Conservation (phyloP, 2,329 filamentous ascomycete species). For the Ophiosphaerella korrae region DNA sequence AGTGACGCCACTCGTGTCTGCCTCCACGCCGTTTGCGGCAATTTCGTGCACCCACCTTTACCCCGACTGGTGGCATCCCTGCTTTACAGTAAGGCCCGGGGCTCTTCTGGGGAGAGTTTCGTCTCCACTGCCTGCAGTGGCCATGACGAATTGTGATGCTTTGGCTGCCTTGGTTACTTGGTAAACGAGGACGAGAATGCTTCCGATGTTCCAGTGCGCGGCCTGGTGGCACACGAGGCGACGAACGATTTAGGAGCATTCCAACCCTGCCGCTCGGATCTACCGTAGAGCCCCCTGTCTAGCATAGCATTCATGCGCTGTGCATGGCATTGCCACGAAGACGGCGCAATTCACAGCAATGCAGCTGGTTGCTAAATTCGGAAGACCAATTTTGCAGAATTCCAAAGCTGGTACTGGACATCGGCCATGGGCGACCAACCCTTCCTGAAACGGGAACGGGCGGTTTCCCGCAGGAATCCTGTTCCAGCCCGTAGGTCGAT, state of each 20-base stretch:
- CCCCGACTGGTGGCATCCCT: conserved; percentile 25
- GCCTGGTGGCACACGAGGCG: conserved; percentile 13
- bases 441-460: conserved; percentile 17
- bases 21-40: conserved; percentile 21
- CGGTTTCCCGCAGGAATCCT: conserved; percentile 1
- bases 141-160: conserved; percentile 28
- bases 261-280: conserved; percentile 7
- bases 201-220: conserved; percentile 12
- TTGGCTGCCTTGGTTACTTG: conserved; percentile 19
- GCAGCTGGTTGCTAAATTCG: no score
- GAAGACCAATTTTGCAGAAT: no score
- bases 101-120: conserved; percentile 10
- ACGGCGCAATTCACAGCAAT: no score
- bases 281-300: background rate
- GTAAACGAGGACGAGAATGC: conserved; percentile 17
- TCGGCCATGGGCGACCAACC: conserved; percentile 12
- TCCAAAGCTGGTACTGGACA: background rate
- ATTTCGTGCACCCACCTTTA: conserved; percentile 5
- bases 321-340: no score
- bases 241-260: conserved; percentile 17
- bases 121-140: conserved; percentile 8
- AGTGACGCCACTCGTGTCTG: conserved; percentile 28
- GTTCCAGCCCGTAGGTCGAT: conserved; percentile 3
- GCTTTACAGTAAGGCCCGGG: conserved; percentile 24
- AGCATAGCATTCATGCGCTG: no score